Percentiles rank a stretch among this genome's conserved stretches.
Conservation (phyloP, 129 eudicot genomes). For the Flaveria brownii region DNA sequence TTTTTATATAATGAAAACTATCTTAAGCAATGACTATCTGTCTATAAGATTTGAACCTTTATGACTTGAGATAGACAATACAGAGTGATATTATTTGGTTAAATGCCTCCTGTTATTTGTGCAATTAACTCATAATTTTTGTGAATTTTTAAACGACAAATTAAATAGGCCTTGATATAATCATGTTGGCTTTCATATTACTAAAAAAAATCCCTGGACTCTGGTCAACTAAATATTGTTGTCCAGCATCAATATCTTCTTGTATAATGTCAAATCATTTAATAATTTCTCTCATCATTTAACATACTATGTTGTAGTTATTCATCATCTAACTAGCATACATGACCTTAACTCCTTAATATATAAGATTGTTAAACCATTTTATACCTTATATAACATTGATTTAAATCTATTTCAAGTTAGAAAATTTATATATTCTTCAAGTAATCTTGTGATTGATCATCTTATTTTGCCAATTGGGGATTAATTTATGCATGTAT, state of each 20-base stretch:
- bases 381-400: not conserved
- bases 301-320: not conserved
- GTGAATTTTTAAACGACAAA: not conserved
- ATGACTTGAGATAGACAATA: too few relatives aligned
- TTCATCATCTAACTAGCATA: not conserved
- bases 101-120: too few relatives aligned
- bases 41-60: too few relatives aligned
- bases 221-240: not conserved
- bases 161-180: not conserved
- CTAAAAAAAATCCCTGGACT: not conserved
- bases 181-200: not conserved
- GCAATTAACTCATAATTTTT: not conserved
- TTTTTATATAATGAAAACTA: too few relatives aligned
- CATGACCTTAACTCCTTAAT: not conserved
- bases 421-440: not conserved
- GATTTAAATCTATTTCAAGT: not conserved
- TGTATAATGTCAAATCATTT: not conserved
- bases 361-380: not conserved
- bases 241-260: not conserved
- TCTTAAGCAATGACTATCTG: too few relatives aligned
- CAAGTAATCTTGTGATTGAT: constrained; percentile 15
- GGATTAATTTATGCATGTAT: not conserved
- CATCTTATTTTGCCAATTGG: constrained; percentile 9
- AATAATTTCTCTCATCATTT: not conserved
- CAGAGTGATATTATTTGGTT: too few relatives aligned